phyloP scores from a whole-genome alignment of 169 alveolate species.

The Plasmodium reichenowi region DNA sequence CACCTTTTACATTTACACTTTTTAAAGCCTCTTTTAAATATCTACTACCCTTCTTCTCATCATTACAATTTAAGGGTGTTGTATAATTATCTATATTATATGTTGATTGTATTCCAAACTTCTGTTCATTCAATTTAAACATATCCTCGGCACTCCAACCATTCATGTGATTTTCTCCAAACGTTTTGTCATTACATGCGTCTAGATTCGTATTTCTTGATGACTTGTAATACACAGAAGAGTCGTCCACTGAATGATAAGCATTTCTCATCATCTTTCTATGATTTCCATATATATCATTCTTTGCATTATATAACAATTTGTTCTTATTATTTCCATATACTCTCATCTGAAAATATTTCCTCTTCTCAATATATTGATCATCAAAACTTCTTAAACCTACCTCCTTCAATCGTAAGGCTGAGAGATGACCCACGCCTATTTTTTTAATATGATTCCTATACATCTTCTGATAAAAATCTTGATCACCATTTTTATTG shows the following conservation, averaged over 20 bases:
- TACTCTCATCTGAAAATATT: constrained; percentile 44
- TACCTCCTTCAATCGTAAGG: constrained; percentile 74
- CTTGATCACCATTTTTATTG: constrained; percentile 10
- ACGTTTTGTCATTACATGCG: constrained; percentile 79
- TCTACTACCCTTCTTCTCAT: constrained; percentile 1
- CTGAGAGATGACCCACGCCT: constrained; percentile 66
- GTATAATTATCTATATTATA: constrained; percentile 83
- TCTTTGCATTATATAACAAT: constrained; percentile 4
- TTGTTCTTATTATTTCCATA: constrained; percentile 40
- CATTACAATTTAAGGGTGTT: constrained; percentile 79
- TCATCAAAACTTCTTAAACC: constrained; percentile 79
- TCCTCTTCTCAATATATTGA: constrained; percentile 76
- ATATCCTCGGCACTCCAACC: constrained; percentile 92
- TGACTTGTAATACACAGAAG: constrained; percentile 35
- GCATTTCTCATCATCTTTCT: constrained; percentile 12
- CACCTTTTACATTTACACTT: neutral
- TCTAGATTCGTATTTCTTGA: constrained; percentile 30
- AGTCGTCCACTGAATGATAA: constrained; percentile 26
- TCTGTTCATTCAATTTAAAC: constrained; percentile 90
- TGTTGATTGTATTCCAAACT: constrained; percentile 91
- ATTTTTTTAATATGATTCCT: constrained; percentile 36
- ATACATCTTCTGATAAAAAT: constrained; percentile 13
- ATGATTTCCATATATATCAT: constrained; percentile 32
- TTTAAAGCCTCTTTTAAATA: too few relatives aligned
- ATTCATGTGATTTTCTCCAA: constrained; percentile 82